Conservation (phyloP, 139 green algal genomes). For the Chlamydomonas schloesseri region DNA sequence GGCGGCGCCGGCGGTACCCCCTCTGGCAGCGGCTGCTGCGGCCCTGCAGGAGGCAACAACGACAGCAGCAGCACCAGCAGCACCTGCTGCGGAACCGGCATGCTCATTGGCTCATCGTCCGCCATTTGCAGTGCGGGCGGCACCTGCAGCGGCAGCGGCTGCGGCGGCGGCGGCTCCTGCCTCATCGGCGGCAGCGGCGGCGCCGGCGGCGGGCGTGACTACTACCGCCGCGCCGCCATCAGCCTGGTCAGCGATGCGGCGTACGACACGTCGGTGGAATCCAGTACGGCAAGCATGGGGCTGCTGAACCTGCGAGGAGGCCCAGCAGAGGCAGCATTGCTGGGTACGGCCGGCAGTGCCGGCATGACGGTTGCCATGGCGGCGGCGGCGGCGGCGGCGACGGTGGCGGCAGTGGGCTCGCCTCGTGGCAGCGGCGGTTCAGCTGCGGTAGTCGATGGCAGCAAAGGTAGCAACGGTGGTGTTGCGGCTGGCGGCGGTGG, state of each 20-base stretch:
- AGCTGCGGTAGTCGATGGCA: neutral
- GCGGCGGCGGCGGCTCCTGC: neutral
- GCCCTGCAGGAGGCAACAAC: no score
- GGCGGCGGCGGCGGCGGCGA: neutral
- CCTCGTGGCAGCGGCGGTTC: neutral
- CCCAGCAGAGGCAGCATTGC: neutral
- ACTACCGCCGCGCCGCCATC: neutral
- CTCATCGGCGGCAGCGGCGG: neutral
- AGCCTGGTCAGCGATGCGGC: neutral
- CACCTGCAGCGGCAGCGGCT: neutral
- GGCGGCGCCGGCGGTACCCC: no score
- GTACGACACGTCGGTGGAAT: constrained; percentile 23
- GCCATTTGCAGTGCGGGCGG: no score
- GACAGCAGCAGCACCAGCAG: no score
- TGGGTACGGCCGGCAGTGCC: neutral
- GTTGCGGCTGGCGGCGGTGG: no score
- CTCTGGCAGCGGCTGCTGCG: no score
- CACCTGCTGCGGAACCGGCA: no score
- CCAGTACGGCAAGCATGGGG: neutral
- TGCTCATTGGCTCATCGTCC: no score
- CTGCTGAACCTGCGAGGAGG: neutral
- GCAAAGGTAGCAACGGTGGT: neutral
- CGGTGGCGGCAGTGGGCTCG: neutral
- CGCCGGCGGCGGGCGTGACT: neutral
- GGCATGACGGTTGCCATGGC: no score